These are phyloP conservation scores for Rhizomucor pusillus DNA, from an alignment of 371 early-diverging fungal genomes.

Conservation along the genomic window DNA sequence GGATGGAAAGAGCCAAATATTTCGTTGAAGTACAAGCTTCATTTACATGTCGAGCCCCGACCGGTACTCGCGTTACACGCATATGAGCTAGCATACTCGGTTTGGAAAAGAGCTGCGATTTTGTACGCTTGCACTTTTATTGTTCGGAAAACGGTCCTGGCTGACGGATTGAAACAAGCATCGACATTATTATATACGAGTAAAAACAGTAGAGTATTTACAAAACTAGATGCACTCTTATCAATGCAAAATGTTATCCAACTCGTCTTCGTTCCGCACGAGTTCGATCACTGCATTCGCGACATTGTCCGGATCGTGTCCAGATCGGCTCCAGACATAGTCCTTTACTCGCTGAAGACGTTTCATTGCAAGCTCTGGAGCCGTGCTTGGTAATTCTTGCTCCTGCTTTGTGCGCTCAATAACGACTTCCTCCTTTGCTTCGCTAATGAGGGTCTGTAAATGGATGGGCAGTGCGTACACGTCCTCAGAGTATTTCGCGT, in stretches of 20 bases:
- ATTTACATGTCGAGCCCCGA: too few relatives aligned
- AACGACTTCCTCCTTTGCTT: conserved; percentile 40
- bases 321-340: conserved; percentile 24
- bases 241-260: conserved; percentile 3
- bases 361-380: conserved; percentile 15
- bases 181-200: too few relatives aligned
- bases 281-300: conserved; percentile 6
- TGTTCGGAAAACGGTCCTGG: too few relatives aligned
- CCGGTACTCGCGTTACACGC: too few relatives aligned
- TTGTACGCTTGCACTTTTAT: too few relatives aligned
- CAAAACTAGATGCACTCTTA: too few relatives aligned
- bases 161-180: too few relatives aligned
- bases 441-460: conserved; percentile 30
- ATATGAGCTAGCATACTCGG: too few relatives aligned
- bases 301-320: conserved; percentile 8
- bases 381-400: background rate
- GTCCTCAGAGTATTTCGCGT: conserved; percentile 27
- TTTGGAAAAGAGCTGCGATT: too few relatives aligned
- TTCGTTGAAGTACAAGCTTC: too few relatives aligned
- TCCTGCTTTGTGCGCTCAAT: conserved; percentile 9
- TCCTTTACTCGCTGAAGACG: conserved; percentile 19
- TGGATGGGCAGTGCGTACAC: conserved; percentile 35
- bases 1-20: too few relatives aligned
- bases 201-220: too few relatives aligned
- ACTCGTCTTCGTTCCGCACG: conserved; percentile 12